Base-by-base conservation (phyloP, 129 eudicot genomes). In the Flaveria robusta region DNA sequence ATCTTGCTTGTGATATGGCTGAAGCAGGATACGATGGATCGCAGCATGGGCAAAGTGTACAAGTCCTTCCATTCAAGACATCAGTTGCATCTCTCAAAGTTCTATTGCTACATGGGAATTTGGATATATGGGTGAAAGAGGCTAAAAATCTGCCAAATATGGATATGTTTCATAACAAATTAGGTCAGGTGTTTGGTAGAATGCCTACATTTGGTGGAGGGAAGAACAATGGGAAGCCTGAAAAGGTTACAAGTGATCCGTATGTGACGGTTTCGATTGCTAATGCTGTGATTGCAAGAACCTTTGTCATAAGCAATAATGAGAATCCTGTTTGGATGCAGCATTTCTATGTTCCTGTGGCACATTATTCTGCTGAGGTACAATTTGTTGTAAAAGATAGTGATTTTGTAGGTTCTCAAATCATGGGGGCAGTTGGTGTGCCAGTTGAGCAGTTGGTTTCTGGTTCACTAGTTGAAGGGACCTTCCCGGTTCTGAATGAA, bases 301-400 rank as follows among this genome's bases (percentile, higher is more conserved):
- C 86, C 4, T 83, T 49, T 68, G 86, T 83, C 26, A 79, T 83
- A 2, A 74, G 75, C 27, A 79, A 83, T 45, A 68, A 60, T 5
- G 87, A 83, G n/a, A 79, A 83, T 63, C 87, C 87, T 45, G 74
- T 83, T 64, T 83, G 87, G 87, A 71, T 70, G 72, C 87, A 83
- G 31, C 84, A 79, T 13, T 83, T 83, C 45, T 45, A 70, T 70
- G 81, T 83, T 9, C 87, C 87, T 15, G 87, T 79, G 7, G 87
- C 84, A 20, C 87, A 83, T 56, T 70, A 79, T 54, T 77, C 84
- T 1, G 81, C 84, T 29, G 81, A 74, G 62, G 34, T 83, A 0
- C 81, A 75, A 19, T 83, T 83, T 55, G 74, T 79, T 18, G 84
- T 83, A 1, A 83, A 83, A 54, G 87, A 83, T 24, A 83, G 71